Conservation (phyloP, 1,139 yeast species). For the Yamadazyma mexicana region DNA sequence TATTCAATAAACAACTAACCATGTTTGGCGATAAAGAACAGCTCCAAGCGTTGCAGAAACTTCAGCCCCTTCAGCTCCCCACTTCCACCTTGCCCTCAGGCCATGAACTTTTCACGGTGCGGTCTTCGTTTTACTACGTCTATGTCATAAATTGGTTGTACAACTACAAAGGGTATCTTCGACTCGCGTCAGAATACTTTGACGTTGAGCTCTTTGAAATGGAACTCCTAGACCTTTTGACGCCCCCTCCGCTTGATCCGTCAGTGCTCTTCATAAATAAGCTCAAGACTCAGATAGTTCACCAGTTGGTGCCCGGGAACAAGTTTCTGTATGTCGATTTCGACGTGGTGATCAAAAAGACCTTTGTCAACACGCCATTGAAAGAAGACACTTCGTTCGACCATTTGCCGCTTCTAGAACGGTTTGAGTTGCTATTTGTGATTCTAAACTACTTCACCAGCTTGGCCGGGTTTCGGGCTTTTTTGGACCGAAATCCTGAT, state of each 20-base stretch:
- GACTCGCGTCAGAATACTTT: constrained; percentile 46
- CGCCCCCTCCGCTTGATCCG: constrained; percentile 37
- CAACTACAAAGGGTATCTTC: constrained; percentile 43
- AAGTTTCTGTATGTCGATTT: constrained; percentile 13
- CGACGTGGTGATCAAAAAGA: constrained; percentile 15
- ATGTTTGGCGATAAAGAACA: constrained; percentile 15
- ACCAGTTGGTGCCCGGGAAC: constrained; percentile 11
- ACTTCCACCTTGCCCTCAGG: constrained; percentile 8
- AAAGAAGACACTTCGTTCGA: constrained; percentile 34
- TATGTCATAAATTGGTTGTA: constrained; percentile 55
- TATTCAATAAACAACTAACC: not conserved
- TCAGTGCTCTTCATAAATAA: constrained; percentile 38
- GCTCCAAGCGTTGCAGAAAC: constrained; percentile 10
- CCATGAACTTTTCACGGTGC: constrained; percentile 18
- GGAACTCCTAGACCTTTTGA: constrained; percentile 45
- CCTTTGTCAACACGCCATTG: constrained; percentile 45
- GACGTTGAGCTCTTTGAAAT: constrained; percentile 57
- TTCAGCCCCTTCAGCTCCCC: constrained; percentile 13
- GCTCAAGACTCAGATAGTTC: constrained; percentile 41
- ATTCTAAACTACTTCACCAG: constrained; percentile 40
- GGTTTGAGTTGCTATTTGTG: constrained; percentile 46
- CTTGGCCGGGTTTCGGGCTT: constrained; percentile 40
- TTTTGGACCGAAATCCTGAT: constrained; percentile 35
- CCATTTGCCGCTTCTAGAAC: constrained; percentile 38
- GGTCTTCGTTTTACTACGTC: constrained; percentile 36